These are phyloP conservation scores for Omphalotus guepiniiformis DNA, from an alignment of 768 basidiomycete genomes.

Conservation along the genomic window DNA sequence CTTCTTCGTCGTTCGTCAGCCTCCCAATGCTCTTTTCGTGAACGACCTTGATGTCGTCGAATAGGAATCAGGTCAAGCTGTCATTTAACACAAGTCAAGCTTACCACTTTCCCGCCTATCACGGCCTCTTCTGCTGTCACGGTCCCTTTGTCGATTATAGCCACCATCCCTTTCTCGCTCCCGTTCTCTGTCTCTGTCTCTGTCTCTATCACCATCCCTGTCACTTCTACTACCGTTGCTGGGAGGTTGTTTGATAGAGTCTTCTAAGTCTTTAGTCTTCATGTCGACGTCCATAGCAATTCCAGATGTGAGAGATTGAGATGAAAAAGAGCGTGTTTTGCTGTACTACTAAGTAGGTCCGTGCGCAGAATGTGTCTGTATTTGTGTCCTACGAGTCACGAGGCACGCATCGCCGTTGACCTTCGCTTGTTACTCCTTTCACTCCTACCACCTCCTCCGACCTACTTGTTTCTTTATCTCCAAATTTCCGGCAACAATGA, in stretches of 20 bases:
- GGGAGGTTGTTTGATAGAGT: constrained; percentile 61
- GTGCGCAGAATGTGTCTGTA: too few relatives aligned
- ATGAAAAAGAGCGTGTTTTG: not conserved
- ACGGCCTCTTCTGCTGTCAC: constrained; percentile 36
- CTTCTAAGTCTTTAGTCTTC: constrained; percentile 47
- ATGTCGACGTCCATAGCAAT: constrained; percentile 64
- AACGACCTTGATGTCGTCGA: constrained; percentile 38
- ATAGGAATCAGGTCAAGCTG: constrained; percentile 5
- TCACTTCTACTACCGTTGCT: constrained; percentile 29
- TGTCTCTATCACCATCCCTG: constrained; percentile 32
- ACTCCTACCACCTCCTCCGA: constrained; percentile 25
- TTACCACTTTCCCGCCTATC: constrained; percentile 50
- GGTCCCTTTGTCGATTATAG: constrained; percentile 36
- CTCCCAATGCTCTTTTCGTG: constrained; percentile 75
- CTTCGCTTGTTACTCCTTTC: too few relatives aligned
- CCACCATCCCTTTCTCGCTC: constrained; percentile 2
- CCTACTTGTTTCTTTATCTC: constrained; percentile 19
- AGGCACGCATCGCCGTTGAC: too few relatives aligned
- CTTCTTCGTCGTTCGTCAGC: constrained; percentile 72
- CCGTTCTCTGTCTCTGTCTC: constrained; percentile 38
- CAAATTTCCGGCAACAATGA: constrained; percentile 48
- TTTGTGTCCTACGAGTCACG: too few relatives aligned
- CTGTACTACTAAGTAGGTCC: too few relatives aligned
- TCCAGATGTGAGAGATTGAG: not conserved
- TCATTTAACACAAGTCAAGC: constrained; percentile 6